Base-by-base conservation (phyloP, 306 rosid genomes). In the Quercus aquifolioides region DNA sequence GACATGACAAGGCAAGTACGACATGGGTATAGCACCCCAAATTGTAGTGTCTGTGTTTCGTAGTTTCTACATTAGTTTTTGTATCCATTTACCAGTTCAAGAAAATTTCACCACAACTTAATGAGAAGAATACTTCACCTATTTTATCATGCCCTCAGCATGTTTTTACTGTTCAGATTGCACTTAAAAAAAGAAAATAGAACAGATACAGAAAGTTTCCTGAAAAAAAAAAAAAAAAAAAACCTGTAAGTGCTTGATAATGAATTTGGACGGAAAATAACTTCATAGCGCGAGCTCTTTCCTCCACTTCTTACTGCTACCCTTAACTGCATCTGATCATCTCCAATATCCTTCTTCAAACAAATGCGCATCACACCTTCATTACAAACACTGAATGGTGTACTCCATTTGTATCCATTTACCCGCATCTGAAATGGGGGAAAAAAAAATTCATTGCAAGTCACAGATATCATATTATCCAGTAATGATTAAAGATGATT, bases 261-360 rank as follows among this genome's bases (percentile, higher is more conserved):
- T 76, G 96, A 86, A 83, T 91, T 86, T 57, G 89, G 93, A 74
- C 89, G 94, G 75, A 95, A 88, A 85, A 95, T 71, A 85, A 95
- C 98, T 95, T 95, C 99, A 74, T 84, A 86, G 80, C 86, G 91
- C 26, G 99, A 91, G 77, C 84, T 83, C 86, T 91, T 90, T 51
- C 93, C 94, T 74, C 99, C 99, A 80, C 94, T 90, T 92, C 98
- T 95, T 74, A 95, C 96, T 81, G 83, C 89, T 73, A 95, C 88
- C 87, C 94, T 87, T 71, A 95, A 62, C 71, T 86, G 94, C 85
- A 88, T 79, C 38, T 17, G 76, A 55, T 84, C 87, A 74, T 86
- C 84, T 76, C 94, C 98, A 76, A 21, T 75, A 19, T 88, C 90
- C 64, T 84, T 90, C 86, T 85, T 90, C 91, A 93, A 90, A 81